Evolutionary conservation across 1,139 yeast species (phyloP), one percentile per base, ranked within the genome.

Genomic region (Blastobotrys raffinosifermentans): DNA sequence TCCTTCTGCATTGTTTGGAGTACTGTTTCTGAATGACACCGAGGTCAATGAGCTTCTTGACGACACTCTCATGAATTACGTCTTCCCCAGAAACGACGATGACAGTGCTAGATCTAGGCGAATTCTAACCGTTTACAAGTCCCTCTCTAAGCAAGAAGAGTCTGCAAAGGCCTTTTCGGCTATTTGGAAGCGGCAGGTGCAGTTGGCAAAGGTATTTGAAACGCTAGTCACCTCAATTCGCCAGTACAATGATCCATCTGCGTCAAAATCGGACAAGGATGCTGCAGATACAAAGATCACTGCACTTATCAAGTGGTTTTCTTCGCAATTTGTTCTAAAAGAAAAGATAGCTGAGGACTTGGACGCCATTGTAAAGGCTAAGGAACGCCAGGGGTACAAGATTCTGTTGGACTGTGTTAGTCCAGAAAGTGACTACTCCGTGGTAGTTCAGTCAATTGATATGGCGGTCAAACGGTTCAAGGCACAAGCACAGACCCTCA

Each of bases 1-100:
- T 17, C 96, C 96, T 1, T 75, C 77, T 36, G 72, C 72, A 26
- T 60, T 87, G 1, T 61, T 87, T 38, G 75, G 79, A 14, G 69
- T 86, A 37, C 69, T 82, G 30, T 87, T 84, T 53, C 81, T 87
- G 45, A 85, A 86, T 55, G 89, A 84, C 50, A 70, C 64, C 39
- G 67, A 68, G 14, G 79, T 86, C 37, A 84, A 80, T 40, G 71
- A 78, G n/a, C 64, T 73, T 16, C 82, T 85, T 13, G 96, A 87
- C 54, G 47, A 63, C 2, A 64, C 72, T 1, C 51, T 86, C 5
- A 72, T 79, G 50, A 85, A 79, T 39, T 68, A 71, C 39, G 51
- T 87, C 2, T 55, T 83, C 11, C 85, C 94, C 0, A 63, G 75
- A 27, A 61, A 68, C 3, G 64, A 66, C 18, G 67, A 71, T 31